Conservation (phyloP, 2,329 filamentous ascomycete genomes). For the Lasiodiplodia theobromae region DNA sequence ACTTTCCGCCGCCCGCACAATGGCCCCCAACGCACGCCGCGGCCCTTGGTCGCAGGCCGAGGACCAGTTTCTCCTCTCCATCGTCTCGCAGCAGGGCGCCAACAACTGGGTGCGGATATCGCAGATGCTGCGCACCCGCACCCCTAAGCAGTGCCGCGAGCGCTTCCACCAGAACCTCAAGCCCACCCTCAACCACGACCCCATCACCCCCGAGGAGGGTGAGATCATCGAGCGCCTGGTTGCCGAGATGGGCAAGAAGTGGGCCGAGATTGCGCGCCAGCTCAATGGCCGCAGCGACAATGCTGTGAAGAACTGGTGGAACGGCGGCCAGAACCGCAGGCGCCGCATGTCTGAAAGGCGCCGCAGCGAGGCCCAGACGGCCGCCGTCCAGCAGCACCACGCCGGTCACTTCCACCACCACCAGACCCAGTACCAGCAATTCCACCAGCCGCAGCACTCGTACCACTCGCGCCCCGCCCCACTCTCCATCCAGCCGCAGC, state of each 20-base stretch:
- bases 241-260: conserved; percentile 79
- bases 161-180: conserved; percentile 93
- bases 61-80: conserved; percentile 72
- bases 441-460: conserved; percentile 33
- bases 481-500: conserved; percentile 36
- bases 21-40: conserved; percentile 57
- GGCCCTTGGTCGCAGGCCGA: conserved; percentile 85
- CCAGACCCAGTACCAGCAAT: conserved; percentile 31
- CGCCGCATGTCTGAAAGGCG: conserved; percentile 50
- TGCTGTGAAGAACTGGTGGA: conserved; percentile 98
- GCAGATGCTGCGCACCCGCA: conserved; percentile 74
- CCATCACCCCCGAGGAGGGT: conserved; percentile 79
- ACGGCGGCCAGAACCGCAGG: conserved; percentile 86
- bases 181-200: conserved; percentile 78
- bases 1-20: background rate
- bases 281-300: conserved; percentile 90
- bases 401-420: conserved; percentile 32
- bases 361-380: conserved; percentile 32
- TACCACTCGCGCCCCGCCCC: conserved; percentile 37
- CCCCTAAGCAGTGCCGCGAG: conserved; percentile 94
- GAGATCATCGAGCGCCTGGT: conserved; percentile 79
- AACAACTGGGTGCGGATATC: conserved; percentile 93
- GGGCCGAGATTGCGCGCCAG: conserved; percentile 89
- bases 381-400: conserved; percentile 34
- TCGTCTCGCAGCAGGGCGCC: conserved; percentile 75